Evolutionary conservation across 2,329 filamentous ascomycete genomes (phyloP).

Genomic region (Trichoderma sp.): DNA sequence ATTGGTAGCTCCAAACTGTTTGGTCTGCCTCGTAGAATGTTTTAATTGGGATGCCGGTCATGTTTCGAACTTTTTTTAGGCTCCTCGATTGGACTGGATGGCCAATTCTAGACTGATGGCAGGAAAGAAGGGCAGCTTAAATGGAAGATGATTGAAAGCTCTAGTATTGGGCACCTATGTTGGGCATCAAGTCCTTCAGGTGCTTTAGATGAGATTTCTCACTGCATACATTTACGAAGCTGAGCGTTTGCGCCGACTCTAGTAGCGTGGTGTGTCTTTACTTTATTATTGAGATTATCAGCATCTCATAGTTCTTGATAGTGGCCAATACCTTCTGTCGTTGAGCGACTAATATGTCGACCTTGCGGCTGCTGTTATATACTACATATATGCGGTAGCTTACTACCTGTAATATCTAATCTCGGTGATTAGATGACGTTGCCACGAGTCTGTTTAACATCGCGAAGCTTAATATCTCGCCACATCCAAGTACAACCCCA

Average conservation of each 20-base stretch:
- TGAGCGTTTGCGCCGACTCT: neutral
- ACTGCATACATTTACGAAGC: neutral
- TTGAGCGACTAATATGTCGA: neutral
- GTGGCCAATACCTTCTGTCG: too few relatives aligned
- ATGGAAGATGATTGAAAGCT: neutral
- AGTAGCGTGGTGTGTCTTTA: neutral
- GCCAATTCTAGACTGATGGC: rapidly evolving
- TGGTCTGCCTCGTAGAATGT: neutral
- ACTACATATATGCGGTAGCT: neutral
- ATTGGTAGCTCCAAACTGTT: neutral
- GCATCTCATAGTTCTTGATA: too few relatives aligned
- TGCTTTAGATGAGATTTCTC: neutral
- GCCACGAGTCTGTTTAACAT: constrained; percentile 41
- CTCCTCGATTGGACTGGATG: neutral
- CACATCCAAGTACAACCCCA: constrained; percentile 40
- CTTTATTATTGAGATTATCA: too few relatives aligned
- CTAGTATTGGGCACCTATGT: neutral
- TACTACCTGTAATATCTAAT: neutral
- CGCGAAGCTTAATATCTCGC: constrained; percentile 51
- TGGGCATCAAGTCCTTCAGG: neutral
- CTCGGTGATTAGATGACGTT: constrained; percentile 33
- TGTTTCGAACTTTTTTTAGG: neutral
- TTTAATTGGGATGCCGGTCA: neutral
- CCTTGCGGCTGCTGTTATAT: neutral
- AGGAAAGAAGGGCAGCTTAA: neutral